Percentiles rank a stretch among this genome's conserved stretches.
Evolutionary conservation across 2,329 filamentous ascomycete genomes (phyloP).

Genomic region (Colletotrichum spinosum): DNA sequence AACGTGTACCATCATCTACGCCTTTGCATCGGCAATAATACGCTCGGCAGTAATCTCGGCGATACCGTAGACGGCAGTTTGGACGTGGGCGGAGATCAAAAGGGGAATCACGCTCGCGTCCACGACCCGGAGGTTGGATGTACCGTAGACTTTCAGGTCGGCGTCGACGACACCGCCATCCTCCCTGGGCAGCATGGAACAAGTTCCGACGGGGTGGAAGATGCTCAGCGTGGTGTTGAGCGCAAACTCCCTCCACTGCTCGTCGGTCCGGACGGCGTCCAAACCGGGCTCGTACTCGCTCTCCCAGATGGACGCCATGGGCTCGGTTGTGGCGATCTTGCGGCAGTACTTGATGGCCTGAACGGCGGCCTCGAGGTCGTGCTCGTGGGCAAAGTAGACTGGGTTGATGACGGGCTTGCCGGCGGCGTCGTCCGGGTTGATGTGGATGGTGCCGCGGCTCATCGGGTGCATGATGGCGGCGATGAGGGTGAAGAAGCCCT

Average conservation of each 20-base stretch:
- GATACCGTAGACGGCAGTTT: constrained; percentile 65
- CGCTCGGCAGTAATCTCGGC: constrained; percentile 57
- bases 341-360: constrained; percentile 47
- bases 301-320: constrained; percentile 45
- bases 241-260: constrained; percentile 39
- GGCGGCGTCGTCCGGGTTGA: constrained; percentile 48
- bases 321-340: constrained; percentile 46
- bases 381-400: constrained; percentile 42
- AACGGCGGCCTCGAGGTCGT: constrained; percentile 43
- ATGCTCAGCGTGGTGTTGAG: constrained; percentile 38
- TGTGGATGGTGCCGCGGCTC: constrained; percentile 47
- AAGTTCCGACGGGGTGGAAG: constrained; percentile 58
- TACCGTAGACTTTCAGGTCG: constrained; percentile 58
- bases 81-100: constrained; percentile 59
- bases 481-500: constrained; percentile 45
- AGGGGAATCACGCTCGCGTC: constrained; percentile 64
- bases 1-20: neutral
- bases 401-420: constrained; percentile 49
- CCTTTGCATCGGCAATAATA: constrained; percentile 38
- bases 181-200: constrained; percentile 58
- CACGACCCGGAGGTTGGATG: constrained; percentile 59
- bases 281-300: constrained; percentile 50
- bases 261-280: constrained; percentile 37
- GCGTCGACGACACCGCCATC: constrained; percentile 59
- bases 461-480: constrained; percentile 46